Percentiles rank a stretch among this genome's conserved stretches.
Evolutionary conservation across 1,284 basidiomycete species (phyloP).

Genomic region (Puccinia coronata): DNA sequence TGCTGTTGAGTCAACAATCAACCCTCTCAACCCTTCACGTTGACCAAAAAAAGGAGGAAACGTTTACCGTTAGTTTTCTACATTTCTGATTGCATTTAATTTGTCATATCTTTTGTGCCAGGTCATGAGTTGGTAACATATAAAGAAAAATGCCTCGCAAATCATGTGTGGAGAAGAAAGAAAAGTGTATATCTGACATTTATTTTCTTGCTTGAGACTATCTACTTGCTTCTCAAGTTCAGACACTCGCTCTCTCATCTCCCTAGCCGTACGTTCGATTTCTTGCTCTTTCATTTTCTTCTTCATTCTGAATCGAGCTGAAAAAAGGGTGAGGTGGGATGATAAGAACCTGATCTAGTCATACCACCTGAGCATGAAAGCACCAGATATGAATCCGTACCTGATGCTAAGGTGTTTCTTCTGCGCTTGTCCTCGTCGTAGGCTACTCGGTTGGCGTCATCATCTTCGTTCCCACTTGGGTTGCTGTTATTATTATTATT

Average conservation of each 20-base stretch:
- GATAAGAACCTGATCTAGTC: not conserved
- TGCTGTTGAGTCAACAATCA: constrained; percentile 43
- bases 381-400: constrained; percentile 12
- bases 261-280: constrained; percentile 37
- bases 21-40: constrained; percentile 41
- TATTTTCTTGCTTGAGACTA: constrained; percentile 48
- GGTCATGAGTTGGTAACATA: not conserved
- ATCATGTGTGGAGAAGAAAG: not conserved
- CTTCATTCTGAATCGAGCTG: constrained; percentile 50
- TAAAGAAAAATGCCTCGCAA: not conserved
- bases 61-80: not conserved
- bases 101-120: not conserved
- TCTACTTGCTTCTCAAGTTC: constrained; percentile 49
- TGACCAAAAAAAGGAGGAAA: not conserved
- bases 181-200: constrained; percentile 32
- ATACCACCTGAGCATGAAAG: not conserved
- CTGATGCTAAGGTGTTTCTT: constrained; percentile 48
- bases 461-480: constrained; percentile 35
- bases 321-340: not conserved
- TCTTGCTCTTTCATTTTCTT: constrained; percentile 50
- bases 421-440: constrained; percentile 47
- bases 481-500: not conserved
- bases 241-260: constrained; percentile 43
- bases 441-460: constrained; percentile 43
- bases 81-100: not conserved